Base-by-base conservation (phyloP, 1,139 yeast species). In the Wickerhamomyces sp. region DNA sequence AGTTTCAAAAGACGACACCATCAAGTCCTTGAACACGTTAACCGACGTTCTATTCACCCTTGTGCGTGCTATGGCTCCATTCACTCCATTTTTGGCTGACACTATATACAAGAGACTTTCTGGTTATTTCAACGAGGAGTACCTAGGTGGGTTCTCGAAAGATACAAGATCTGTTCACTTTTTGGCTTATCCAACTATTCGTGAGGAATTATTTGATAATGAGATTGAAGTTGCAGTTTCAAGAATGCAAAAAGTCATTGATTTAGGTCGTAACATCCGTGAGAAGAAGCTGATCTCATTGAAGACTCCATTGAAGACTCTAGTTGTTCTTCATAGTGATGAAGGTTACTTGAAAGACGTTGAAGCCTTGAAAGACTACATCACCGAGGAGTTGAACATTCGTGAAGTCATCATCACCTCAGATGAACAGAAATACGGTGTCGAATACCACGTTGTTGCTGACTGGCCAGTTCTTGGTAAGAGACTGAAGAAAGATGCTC, bases 381-480 rank as follows among this genome's bases (percentile, higher is more conserved):
- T 93, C 47, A 61, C 73, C 44, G 97, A 89, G 51, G 98, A 93
- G 66, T 75, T 93, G 60, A 93, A 93, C 57, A 84, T 93, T 40
- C 83, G 96, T 62, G 91, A 85, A 51, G 62, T 93, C 40, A 67
- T 87, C 51, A 81, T 93, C 52, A 88, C 97, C 22, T 72, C 87
- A 21, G 96, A 93, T 56, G 99, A 93, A 68, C 81, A 73, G 51
- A 79, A 82, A 56, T 89, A 88, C 56, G 93, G 91, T 52, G 97
- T 93, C 44, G 85, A 82, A 57, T 91, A 89, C 69, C 77, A 75
- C 43, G 96, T 91, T 32, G 94, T 85, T 59, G 98, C 98, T 31
- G 99, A 93, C 67, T 93, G 99, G 99, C 95, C 97, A 36, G 87
- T 88, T 14, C 75, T 93, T 49, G 99, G 99, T 66, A 91, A 91